Conservation (phyloP, 768 basidiomycete species). For the Suillus decipiens region DNA sequence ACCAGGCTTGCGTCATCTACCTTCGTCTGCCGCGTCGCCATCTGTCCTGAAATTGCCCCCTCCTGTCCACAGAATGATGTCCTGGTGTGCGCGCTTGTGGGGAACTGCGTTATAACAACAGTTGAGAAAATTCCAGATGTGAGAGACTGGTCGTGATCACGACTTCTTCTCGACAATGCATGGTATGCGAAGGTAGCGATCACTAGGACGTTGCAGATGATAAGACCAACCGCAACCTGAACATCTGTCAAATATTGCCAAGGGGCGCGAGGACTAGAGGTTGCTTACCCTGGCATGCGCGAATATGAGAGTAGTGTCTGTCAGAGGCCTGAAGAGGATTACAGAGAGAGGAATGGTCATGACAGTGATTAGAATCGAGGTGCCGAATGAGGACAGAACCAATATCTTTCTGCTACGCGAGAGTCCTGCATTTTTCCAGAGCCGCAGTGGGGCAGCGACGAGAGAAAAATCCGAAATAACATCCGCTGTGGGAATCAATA, state of each 20-base stretch:
- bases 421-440: slow-evolving; percentile 19
- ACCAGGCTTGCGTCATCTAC: background rate
- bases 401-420: slow-evolving; percentile 18
- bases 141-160: slow-evolving; percentile 12
- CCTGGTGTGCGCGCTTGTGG: background rate
- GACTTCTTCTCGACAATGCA: slow-evolving; percentile 4
- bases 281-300: slow-evolving; percentile 23
- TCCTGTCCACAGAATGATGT: background rate
- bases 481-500: background rate
- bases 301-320: slow-evolving; percentile 19
- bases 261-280: background rate
- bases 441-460: slow-evolving; percentile 10
- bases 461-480: background rate
- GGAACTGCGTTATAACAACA: background rate
- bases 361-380: slow-evolving; percentile 22
- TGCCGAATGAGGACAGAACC: slow-evolving; percentile 23
- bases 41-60: background rate
- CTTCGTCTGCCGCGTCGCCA: background rate
- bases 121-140: background rate
- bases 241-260: background rate
- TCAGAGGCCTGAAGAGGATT: slow-evolving; percentile 6
- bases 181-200: slow-evolving; percentile 26
- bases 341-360: slow-evolving; percentile 21
- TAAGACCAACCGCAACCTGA: slow-evolving; percentile 24
- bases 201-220: slow-evolving; percentile 33